Conservation (phyloP, 768 basidiomycete genomes). For the Lactifluus pinguis region DNA sequence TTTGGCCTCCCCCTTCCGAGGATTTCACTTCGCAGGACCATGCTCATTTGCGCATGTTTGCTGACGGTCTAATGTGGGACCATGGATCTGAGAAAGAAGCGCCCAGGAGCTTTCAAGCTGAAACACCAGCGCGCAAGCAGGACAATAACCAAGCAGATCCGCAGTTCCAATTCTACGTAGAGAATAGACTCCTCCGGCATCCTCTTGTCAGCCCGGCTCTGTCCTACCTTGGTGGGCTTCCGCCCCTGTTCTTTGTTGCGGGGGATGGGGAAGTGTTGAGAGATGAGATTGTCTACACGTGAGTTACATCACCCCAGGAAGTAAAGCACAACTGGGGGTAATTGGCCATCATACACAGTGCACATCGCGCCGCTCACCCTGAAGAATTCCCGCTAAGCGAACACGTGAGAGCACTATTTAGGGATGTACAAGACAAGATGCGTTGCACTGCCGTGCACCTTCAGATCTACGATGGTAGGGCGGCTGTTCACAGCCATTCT, state of each 20-base stretch:
- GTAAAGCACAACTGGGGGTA: constrained; percentile 38
- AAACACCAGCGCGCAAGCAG: neutral
- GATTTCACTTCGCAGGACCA: constrained; percentile 44
- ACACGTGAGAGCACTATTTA: constrained; percentile 36
- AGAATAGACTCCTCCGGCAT: constrained; percentile 66
- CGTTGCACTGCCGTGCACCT: constrained; percentile 81
- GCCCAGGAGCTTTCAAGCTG: neutral
- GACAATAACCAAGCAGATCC: constrained; percentile 24
- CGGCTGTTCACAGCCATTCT: constrained; percentile 13
- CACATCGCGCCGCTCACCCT: constrained; percentile 88
- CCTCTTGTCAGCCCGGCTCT: constrained; percentile 78
- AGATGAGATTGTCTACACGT: constrained; percentile 88
- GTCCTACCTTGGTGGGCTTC: constrained; percentile 82
- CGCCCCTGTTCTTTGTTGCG: constrained; percentile 76
- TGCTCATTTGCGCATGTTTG: constrained; percentile 48
- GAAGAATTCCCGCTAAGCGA: constrained; percentile 47
- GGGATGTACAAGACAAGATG: constrained; percentile 43
- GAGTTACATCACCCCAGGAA: too few species aligned
- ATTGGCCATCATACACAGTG: constrained; percentile 32
- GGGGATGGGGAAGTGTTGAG: constrained; percentile 87
- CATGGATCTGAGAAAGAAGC: neutral
- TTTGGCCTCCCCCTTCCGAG: constrained; percentile 73
- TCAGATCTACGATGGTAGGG: constrained; percentile 80
- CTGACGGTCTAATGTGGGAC: constrained; percentile 43
- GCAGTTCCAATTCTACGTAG: constrained; percentile 83